A percentile compares a stretch with the other conserved stretches of the same genome.
Conservation (phyloP, 2,329 filamentous ascomycete species). For the Bimuria novae-zelandiae region DNA sequence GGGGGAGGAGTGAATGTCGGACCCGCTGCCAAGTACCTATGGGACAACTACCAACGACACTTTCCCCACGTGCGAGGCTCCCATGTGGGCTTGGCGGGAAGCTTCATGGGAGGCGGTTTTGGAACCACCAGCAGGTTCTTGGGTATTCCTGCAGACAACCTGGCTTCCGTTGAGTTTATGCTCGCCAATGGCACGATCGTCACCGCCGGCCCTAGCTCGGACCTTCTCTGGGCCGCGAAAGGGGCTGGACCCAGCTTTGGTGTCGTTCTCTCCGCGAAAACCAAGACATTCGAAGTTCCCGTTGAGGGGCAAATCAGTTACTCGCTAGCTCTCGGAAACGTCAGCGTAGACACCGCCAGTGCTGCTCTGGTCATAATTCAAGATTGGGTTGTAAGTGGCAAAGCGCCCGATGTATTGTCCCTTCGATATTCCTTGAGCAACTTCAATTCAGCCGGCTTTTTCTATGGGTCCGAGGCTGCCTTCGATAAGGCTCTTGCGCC, state of each 20-base stretch:
- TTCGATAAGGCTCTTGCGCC: not conserved
- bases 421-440: not conserved
- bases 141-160: not conserved
- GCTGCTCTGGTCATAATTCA: not conserved
- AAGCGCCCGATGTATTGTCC: not conserved
- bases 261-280: not conserved
- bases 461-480: not conserved
- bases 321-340: not conserved
- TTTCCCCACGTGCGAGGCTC: constrained; percentile 1
- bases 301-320: not conserved
- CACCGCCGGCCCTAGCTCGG: not conserved
- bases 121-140: constrained; percentile 1
- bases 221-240: not conserved
- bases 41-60: constrained; percentile 1
- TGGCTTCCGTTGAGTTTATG: constrained; percentile 1
- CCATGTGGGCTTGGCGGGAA: not conserved
- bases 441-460: not conserved
- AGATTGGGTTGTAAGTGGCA: not conserved
- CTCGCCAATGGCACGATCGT: not conserved
- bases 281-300: not conserved
- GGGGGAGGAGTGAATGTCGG: not conserved
- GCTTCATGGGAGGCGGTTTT: not conserved
- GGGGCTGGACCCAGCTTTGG: not conserved
- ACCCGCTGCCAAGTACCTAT: not conserved
- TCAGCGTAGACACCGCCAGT: not conserved